Conservation (phyloP, 129 eudicot genomes). For the Tagetes patula region DNA sequence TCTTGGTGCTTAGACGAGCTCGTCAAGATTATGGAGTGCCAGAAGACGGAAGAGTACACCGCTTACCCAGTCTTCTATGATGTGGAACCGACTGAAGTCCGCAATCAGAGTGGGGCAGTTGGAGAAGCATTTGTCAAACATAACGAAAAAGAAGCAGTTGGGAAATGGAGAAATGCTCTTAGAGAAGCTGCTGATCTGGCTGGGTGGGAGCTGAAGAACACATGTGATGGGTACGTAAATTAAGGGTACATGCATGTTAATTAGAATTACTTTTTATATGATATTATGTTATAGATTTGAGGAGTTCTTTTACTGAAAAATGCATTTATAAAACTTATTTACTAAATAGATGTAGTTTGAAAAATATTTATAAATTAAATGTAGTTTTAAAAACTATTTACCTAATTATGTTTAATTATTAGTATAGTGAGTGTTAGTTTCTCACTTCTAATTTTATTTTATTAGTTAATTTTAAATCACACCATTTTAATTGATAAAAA, state of each 20-base stretch:
- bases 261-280: background rate
- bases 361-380: no score
- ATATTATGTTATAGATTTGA: background rate
- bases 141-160: background rate
- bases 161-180: background rate
- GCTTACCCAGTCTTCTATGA: conserved; percentile 1
- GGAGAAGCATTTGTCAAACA: background rate
- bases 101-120: background rate
- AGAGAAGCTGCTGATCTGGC: background rate
- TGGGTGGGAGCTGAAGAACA: conserved; percentile 6
- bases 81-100: conserved; percentile 8
- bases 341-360: no score
- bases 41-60: background rate
- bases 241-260: no score
- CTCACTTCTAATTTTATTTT: no score
- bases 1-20: conserved; percentile 4
- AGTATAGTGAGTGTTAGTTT: no score
- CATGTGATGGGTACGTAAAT: background rate
- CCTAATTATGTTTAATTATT: no score
- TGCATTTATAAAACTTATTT: no score
- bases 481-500: no score
- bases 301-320: no score
- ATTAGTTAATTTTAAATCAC: no score
- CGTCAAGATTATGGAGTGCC: conserved; percentile 5
- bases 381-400: no score